Conservation (phyloP, 805 yeast genomes). For the Starmerella sirachaensis region DNA sequence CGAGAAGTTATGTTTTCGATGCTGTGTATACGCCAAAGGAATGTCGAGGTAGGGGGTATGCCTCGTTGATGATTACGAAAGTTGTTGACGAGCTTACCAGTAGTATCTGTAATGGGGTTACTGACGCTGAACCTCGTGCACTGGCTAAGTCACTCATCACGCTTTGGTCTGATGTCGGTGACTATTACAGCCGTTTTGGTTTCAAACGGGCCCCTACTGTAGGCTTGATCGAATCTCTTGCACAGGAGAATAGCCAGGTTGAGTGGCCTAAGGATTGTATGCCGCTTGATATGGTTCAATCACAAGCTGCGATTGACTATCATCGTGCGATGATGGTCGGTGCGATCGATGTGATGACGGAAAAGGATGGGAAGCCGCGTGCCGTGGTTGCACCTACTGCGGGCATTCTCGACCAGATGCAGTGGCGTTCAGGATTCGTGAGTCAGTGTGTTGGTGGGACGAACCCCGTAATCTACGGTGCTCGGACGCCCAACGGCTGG, state of each 20-base stretch:
- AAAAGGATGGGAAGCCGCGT: conserved; percentile 12
- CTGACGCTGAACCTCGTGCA: background rate
- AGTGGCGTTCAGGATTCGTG: conserved; percentile 12
- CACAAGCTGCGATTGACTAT: conserved; percentile 11
- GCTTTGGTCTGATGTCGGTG: conserved; percentile 65
- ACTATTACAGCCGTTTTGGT: conserved; percentile 53
- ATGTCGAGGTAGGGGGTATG: conserved; percentile 46
- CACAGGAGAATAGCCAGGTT: background rate
- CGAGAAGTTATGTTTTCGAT: conserved; percentile 34
- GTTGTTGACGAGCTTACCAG: conserved; percentile 17
- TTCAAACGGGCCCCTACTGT: conserved; percentile 17
- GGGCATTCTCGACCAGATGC: conserved; percentile 17
- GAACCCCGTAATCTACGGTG: conserved; percentile 11
- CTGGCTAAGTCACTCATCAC: conserved; percentile 26
- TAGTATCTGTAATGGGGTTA: conserved; percentile 19
- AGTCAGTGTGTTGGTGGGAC: conserved; percentile 2
- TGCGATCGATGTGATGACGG: conserved; percentile 16
- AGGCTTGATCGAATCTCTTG: conserved; percentile 2
- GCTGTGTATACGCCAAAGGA: conserved; percentile 44
- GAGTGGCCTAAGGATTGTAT: conserved; percentile 6
- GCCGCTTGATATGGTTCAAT: conserved; percentile 8
- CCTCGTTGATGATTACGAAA: conserved; percentile 35
- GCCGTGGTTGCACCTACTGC: conserved; percentile 11
- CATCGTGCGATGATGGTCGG: conserved; percentile 14
- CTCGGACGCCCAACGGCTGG: conserved; percentile 12